Percentiles rank a stretch among this genome's conserved stretches.
Conservation (phyloP, 805 yeast species). For the Pichia rugopelliculosa region DNA sequence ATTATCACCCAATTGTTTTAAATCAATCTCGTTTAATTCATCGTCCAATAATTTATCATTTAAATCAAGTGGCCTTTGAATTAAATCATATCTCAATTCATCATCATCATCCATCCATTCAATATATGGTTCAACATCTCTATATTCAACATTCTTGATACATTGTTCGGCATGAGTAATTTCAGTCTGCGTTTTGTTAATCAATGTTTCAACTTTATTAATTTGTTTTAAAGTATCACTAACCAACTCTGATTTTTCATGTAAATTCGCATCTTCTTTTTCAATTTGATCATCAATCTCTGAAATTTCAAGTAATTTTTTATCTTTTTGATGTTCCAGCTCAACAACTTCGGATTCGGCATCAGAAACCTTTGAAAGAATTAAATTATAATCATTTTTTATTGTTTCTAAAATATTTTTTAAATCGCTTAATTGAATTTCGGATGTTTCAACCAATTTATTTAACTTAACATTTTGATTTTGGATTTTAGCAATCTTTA, state of each 20-base stretch:
- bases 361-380: slow-evolving; percentile 20
- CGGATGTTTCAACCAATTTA: slow-evolving; percentile 39
- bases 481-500: slow-evolving; percentile 51
- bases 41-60: slow-evolving; percentile 34
- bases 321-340: slow-evolving; percentile 30
- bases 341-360: slow-evolving; percentile 34
- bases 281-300: slow-evolving; percentile 47
- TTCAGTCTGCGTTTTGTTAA: slow-evolving; percentile 30
- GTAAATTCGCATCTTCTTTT: slow-evolving; percentile 54
- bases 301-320: slow-evolving; percentile 20
- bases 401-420: slow-evolving; percentile 30
- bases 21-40: slow-evolving; percentile 42
- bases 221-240: slow-evolving; percentile 25
- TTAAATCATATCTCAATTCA: slow-evolving; percentile 14
- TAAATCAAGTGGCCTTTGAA: slow-evolving; percentile 27
- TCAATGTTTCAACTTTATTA: slow-evolving; percentile 23
- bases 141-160: slow-evolving; percentile 26
- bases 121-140: slow-evolving; percentile 48
- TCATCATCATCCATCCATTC: slow-evolving; percentile 42
- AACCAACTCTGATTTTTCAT: slow-evolving; percentile 32
- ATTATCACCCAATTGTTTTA: slow-evolving; percentile 41
- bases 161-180: slow-evolving; percentile 29
- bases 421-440: slow-evolving; percentile 36
- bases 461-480: slow-evolving; percentile 53
- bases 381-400: slow-evolving; percentile 24